Evolutionary conservation across 2,329 filamentous ascomycete genomes (phyloP), one percentile per base, ranked within the genome.

Genomic region (Cladobotryum mycophilum): DNA sequence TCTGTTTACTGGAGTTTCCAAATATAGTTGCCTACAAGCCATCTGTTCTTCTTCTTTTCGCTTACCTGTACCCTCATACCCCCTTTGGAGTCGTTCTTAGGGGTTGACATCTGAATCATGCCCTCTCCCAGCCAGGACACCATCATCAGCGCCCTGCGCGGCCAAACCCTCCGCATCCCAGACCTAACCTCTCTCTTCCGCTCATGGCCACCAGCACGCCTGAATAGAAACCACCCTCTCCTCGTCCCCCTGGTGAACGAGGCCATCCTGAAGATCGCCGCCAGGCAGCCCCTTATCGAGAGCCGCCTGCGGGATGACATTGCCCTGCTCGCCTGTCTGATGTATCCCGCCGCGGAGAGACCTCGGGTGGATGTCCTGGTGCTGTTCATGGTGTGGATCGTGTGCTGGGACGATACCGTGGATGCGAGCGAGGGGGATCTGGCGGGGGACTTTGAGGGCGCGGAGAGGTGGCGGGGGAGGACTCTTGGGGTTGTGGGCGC

Each of bases 351-450:
- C 9, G 60, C 62, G 2, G 22, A 38, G 4, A 53, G 48, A 43
- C 34, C 42, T 1, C 50, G 48, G n/a, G 41, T 65, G 3, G 51
- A 59, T 33, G 54, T 55, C 6, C 49, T 67, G 40, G 55, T 57
- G 2, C 46, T 62, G 36, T 65, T 58, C 38, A 56, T 54, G 15
- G 53, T 58, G 34, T 67, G 65, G 65, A 40, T 67, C 14, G 53
- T 68, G 14, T 63, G 62, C 48, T 68, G 65, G 65, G 64, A 67
- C 18, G 65, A 68, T 38, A 57, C 57, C 14, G 58, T 67, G 11
- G 65, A 68, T 47, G 55, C 58, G 14, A 58, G 59, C 40, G 62
- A 64, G 54, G 55, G 57, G 14, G 60, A 61, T 30, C 45, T 67
- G 44, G 59, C 59, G 41, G 52, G 41, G 5, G 58, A 68, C 42